A percentile compares a stretch with the other conserved stretches of the same genome.
Conservation (phyloP, 257 asterid genomes). For the Thymus mandschuricus region DNA sequence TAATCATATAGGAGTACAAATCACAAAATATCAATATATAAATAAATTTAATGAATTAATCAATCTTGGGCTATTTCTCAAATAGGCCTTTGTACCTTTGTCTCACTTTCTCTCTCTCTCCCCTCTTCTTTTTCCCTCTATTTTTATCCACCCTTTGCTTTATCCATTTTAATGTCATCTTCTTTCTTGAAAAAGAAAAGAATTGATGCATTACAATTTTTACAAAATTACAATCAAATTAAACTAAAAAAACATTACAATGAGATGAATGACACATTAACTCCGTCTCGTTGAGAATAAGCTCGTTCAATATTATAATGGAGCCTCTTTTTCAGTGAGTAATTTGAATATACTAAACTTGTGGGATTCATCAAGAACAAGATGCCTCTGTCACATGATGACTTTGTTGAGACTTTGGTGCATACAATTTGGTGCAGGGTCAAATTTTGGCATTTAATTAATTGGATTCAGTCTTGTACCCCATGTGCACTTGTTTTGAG, state of each 20-base stretch:
- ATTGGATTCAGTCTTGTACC: conserved; percentile 19
- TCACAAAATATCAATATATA: not conserved
- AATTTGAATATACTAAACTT: conserved; percentile 31
- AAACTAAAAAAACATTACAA: too few species aligned
- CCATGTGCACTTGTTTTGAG: conserved; percentile 34
- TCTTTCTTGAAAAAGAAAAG: not conserved
- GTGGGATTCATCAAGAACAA: conserved; percentile 36
- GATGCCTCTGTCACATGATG: conserved; percentile 37
- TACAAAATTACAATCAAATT: too few species aligned
- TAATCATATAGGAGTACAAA: conserved; percentile 25
- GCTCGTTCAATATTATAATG: not conserved
- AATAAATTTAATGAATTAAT: not conserved
- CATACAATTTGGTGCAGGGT: conserved; percentile 39
- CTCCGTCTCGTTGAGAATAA: too few species aligned
- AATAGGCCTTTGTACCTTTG: conserved; percentile 34
- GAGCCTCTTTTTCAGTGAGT: not conserved
- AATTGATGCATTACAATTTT: too few species aligned
- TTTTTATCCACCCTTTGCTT: not conserved
- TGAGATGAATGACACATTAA: too few species aligned
- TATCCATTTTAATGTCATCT: too few species aligned
- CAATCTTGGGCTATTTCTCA: conserved; percentile 38
- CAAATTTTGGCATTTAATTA: conserved; percentile 5
- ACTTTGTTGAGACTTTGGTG: conserved; percentile 31
- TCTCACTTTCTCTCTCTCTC: conserved; percentile 1
- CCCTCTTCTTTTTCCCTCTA: not conserved